Percentiles rank a stretch among this genome's conserved stretches.
Evolutionary conservation across 345 rosid species (phyloP).

Genomic region (Hibiscus trionum): DNA sequence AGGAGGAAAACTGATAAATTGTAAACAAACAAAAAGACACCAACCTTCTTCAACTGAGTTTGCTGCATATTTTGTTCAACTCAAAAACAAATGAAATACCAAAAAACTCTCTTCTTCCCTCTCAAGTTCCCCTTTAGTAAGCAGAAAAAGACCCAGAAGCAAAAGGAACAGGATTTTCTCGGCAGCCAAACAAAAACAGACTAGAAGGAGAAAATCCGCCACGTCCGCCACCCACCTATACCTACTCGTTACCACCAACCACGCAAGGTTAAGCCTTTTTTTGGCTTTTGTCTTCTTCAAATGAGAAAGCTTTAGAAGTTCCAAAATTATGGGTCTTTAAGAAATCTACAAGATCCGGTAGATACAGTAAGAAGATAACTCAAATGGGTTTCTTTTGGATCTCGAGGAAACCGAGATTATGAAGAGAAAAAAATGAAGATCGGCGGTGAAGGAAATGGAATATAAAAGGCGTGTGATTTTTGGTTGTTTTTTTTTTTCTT

Average conservation of each 20-base stretch:
- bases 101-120: neutral
- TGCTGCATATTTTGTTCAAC: slow-evolving; percentile 4
- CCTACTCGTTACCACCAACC: neutral
- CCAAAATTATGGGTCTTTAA: slow-evolving; percentile 2
- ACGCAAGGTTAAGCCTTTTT: neutral
- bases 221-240: neutral
- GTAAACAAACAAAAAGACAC: neutral
- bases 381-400: neutral
- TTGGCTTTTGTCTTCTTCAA: neutral
- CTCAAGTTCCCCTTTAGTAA: neutral
- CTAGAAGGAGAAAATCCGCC: neutral
- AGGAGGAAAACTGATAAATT: neutral
- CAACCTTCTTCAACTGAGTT: slow-evolving; percentile 1
- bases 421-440: neutral
- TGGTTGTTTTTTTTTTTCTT: neutral
- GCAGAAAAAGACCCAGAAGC: slow-evolving; percentile 1
- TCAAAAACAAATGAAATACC: neutral
- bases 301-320: neutral
- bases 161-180: neutral
- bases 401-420: neutral
- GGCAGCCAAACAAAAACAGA: neutral
- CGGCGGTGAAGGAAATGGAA: neutral
- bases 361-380: slow-evolving; percentile 1
- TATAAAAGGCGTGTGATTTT: neutral
- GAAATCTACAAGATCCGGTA: neutral